phyloP scores from a whole-genome alignment of 345 rosid genomes.

The Aurinia saxatilis region DNA sequence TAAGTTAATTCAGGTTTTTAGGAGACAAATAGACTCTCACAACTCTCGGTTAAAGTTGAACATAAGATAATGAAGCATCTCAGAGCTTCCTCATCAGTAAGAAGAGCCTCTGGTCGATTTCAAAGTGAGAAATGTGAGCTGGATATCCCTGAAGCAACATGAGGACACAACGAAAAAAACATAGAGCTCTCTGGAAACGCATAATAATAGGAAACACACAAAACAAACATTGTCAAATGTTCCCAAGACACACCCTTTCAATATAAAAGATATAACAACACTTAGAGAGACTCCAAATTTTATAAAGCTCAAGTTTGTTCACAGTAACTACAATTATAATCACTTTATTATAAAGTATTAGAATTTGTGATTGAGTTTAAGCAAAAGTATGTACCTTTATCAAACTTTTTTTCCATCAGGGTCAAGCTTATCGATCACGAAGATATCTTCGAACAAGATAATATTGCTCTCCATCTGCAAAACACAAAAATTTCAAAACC shows the following conservation, averaged over 20 bases:
- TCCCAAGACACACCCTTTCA: too few species aligned
- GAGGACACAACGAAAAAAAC: conserved; percentile 78
- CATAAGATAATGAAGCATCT: conserved; percentile 16
- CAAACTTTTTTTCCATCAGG: conserved; percentile 88
- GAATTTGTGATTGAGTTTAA: background rate
- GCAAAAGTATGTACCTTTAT: conserved; percentile 49
- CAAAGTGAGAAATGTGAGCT: conserved; percentile 52
- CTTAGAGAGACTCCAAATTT: background rate
- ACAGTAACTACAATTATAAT: background rate
- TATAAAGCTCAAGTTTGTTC: background rate
- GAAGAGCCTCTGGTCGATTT: conserved; percentile 79
- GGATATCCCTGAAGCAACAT: conserved; percentile 83
- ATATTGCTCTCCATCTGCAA: conserved; percentile 30
- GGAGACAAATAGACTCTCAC: too few species aligned
- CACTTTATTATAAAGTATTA: too few species aligned
- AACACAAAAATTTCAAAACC: background rate
- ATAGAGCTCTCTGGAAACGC: too few species aligned
- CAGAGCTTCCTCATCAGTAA: conserved; percentile 63
- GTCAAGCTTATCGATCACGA: conserved; percentile 46
- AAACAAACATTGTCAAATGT: background rate
- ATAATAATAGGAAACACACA: background rate
- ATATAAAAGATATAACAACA: background rate
- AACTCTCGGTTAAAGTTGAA: too few species aligned
- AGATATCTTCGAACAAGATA: conserved; percentile 68
- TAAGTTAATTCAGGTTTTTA: background rate